phyloP scores from a whole-genome alignment of 352 stramenopile genomes.

The Globisporangium mamillatum region DNA sequence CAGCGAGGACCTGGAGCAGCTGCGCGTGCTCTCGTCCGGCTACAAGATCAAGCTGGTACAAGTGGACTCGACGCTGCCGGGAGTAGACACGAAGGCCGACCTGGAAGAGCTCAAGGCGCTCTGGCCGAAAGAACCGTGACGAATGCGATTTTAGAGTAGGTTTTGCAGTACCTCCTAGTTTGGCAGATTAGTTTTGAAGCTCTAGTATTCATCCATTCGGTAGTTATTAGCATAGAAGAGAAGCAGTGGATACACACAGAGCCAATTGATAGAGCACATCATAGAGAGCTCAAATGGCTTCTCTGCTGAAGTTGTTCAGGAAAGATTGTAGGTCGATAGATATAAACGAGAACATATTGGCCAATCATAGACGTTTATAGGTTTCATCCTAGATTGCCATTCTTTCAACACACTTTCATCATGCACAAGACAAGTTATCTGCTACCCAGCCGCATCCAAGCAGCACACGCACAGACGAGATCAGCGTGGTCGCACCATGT shows the following conservation, averaged over 20 bases:
- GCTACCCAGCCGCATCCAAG: not conserved
- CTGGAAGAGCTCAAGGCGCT: conserved; percentile 46
- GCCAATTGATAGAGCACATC: not conserved
- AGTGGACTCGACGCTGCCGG: conserved; percentile 58
- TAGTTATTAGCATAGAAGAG: not conserved
- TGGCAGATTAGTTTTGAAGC: not conserved
- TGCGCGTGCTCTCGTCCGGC: conserved; percentile 78
- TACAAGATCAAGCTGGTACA: conserved; percentile 67
- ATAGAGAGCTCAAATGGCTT: not conserved
- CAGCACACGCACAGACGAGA: not conserved
- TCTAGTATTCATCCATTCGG: not conserved
- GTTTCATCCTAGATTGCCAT: not conserved
- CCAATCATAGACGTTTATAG: not conserved
- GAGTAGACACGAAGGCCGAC: conserved; percentile 69
- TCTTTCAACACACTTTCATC: not conserved
- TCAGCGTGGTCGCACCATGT: conserved; percentile 46
- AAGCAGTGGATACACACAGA: not conserved
- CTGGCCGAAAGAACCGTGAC: conserved; percentile 9
- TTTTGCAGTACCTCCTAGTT: not conserved
- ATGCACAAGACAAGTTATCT: not conserved
- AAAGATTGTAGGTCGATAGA: not conserved
- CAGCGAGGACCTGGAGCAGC: conserved; percentile 78
- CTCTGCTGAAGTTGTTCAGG: not conserved
- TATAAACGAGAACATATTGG: not conserved
- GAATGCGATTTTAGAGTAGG: not conserved